Evolutionary conservation across 768 basidiomycete genomes (phyloP), one percentile per base, ranked within the genome.

Genomic region (Termitomyces sp.): DNA sequence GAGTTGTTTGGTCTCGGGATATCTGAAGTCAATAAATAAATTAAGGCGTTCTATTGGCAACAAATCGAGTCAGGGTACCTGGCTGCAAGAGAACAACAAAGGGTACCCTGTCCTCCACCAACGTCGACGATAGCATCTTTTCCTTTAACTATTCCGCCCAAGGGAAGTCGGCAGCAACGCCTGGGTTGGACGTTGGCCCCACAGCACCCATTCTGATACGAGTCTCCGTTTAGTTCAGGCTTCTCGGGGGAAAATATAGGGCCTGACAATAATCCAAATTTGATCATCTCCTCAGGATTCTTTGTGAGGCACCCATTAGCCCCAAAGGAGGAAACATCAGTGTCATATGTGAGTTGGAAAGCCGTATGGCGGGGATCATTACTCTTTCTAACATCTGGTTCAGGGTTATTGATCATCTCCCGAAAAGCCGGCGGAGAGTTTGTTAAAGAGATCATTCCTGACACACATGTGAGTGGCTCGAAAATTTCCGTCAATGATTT

Each of bases 91-190:
- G 74, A 72, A 55, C 72, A 72, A 55, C 71, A 72, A 12, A 77
- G 65, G 13, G 73, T 73, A 24, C 76, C 76, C 64, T 76, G 73
- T 5, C 74, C 76, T 20, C 76, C 75, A 57, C 76, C 76, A 34
- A 75, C 68, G 56, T 77, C 76, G 27, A 77, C 72, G 42, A 77
- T 71, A 16, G 68, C 73, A 53, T 75, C 70, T 57, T 74, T 72
- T n/a, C 69, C 74, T 55, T 65, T 60, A 20, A 67, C 64, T 44
- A 74, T 67, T 67, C 65, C 20, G 59, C 66, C 75, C 75, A 76
- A 20, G 74, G 70, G 65, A 76, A 77, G 64, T 77, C 76, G 5
- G 70, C 69, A 40, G 70, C 68, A 20, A 76, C 71, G 2, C 74
- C 72, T 32, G 72, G 73, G 59, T 73, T 72, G n/a, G 73, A 74